phyloP scores from a whole-genome alignment of 345 rosid species.

The Trapa bicornis region DNA sequence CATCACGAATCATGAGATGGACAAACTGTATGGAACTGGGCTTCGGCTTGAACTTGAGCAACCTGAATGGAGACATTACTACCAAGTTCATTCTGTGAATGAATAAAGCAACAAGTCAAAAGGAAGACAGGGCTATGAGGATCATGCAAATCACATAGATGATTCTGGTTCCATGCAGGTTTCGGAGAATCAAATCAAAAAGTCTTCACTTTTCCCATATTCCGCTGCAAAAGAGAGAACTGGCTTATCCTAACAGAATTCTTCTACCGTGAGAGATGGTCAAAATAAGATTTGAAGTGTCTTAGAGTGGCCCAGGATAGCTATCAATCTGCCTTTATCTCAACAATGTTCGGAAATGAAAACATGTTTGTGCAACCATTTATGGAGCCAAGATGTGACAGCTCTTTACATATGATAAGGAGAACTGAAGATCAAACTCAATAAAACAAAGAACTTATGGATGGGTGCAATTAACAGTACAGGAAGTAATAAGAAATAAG shows the following conservation, averaged over 20 bases:
- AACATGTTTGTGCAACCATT: too few species aligned
- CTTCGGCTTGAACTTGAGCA: not conserved
- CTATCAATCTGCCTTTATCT: too few species aligned
- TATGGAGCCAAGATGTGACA: too few species aligned
- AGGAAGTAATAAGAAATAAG: too few species aligned
- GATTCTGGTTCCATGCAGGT: not conserved
- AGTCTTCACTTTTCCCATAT: not conserved
- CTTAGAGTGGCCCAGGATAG: too few species aligned
- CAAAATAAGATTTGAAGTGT: not conserved
- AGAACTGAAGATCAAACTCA: too few species aligned
- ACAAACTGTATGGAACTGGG: conserved; percentile 20
- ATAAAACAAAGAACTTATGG: too few species aligned
- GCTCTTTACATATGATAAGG: too few species aligned
- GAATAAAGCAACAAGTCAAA: not conserved
- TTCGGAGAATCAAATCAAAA: not conserved
- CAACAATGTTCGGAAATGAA: too few species aligned
- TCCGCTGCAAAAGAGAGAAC: not conserved
- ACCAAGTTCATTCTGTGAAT: not conserved
- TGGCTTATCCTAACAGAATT: too few species aligned
- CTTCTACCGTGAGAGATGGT: not conserved
- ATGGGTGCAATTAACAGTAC: too few species aligned
- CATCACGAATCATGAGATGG: conserved; percentile 22
- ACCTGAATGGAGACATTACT: conserved; percentile 18
- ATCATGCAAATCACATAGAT: not conserved
- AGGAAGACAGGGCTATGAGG: not conserved